These are phyloP conservation scores for Pyronema domesticum DNA, from an alignment of 495 filamentous ascomycete species.

Conservation along the genomic window DNA sequence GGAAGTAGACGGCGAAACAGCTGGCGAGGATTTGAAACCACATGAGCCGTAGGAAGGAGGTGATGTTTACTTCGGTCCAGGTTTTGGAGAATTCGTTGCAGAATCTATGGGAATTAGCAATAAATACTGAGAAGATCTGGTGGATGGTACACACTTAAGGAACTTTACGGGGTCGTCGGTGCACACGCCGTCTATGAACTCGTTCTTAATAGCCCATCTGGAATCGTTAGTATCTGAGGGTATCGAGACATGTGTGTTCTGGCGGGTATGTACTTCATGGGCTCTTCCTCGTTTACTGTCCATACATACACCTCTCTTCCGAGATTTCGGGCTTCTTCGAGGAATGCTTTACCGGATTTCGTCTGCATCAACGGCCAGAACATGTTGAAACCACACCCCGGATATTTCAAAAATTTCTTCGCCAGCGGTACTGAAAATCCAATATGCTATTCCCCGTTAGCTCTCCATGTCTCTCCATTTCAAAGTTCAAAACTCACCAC, in stretches of 20 bases:
- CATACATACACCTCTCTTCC: constrained; percentile 50
- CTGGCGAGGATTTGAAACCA: no score
- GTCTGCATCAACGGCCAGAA: constrained; percentile 45
- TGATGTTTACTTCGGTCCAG: no score
- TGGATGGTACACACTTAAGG: constrained; percentile 23
- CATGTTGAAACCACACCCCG: constrained; percentile 57
- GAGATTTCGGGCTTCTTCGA: constrained; percentile 37
- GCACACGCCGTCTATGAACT: constrained; percentile 31
- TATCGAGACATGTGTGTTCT: not conserved
- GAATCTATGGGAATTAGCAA: no score
- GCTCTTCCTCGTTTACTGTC: constrained; percentile 61
- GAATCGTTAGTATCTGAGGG: not conserved
- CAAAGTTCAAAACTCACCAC: constrained; percentile 21
- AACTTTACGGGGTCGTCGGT: constrained; percentile 39
- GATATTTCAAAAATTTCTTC: constrained; percentile 42
- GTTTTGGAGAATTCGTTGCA: no score
- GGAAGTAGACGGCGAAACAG: no score
- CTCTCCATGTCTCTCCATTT: not conserved
- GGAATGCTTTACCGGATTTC: constrained; percentile 43
- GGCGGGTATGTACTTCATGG: constrained; percentile 44
- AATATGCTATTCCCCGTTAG: constrained; percentile 36
- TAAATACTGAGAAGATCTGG: no score
- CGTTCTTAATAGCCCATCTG: constrained; percentile 25
- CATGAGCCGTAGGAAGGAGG: no score
- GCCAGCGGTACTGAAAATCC: constrained; percentile 53